Evolutionary conservation across 2,329 filamentous ascomycete genomes (phyloP), one percentile per base, ranked within the genome.

Genomic region (Ophiostoma sp.): DNA sequence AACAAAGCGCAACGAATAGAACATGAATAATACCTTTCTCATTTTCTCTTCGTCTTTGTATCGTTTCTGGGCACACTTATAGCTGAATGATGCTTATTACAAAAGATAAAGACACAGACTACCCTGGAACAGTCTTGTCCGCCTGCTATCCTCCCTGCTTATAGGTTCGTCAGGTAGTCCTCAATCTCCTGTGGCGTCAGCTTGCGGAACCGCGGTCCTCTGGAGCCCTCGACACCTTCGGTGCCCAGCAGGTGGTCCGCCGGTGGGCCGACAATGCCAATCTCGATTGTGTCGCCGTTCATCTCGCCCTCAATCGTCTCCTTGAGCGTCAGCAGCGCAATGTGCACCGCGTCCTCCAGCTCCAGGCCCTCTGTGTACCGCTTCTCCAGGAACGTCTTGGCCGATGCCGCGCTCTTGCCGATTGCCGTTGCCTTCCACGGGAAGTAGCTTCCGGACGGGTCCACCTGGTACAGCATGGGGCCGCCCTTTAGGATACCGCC

Each of bases 351-450:
- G 80, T 99, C 95, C 81, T 99, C 95, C 72, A 99, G 83, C 84
- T 99, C 95, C 76, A 99, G 81, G 55, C 93, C 93, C 78, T 99
- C 95, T 4, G 93, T 97, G 82, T 98, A 99, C 80, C 95, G 86
- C 89, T 99, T 99, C 85, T 99, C 95, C 78, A 99, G 81, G 83
- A 99, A 99, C 0, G 95, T 99, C 87, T 99, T 99, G 68, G 95
- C 95, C 76, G 93, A 96, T 55, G 95, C 97, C 67, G 95, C 95
- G 77, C 93, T 96, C 87, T 99, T 99, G 76, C 95, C 95, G 76
- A 99, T 99, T 66, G 95, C 95, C 65, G 95, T 99, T 58, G 95
- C 95, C 84, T 99, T 99, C 95, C 95, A 99, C 4, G 95, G 95
- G 79, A 97, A 99, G 79, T 99, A 99, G 79, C 92, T 96, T 74